Percentiles rank a stretch among this genome's conserved stretches.
These are phyloP conservation scores for Lachnellula subtilissima DNA, from an alignment of 2,329 filamentous ascomycete genomes.

Conservation along the genomic window DNA sequence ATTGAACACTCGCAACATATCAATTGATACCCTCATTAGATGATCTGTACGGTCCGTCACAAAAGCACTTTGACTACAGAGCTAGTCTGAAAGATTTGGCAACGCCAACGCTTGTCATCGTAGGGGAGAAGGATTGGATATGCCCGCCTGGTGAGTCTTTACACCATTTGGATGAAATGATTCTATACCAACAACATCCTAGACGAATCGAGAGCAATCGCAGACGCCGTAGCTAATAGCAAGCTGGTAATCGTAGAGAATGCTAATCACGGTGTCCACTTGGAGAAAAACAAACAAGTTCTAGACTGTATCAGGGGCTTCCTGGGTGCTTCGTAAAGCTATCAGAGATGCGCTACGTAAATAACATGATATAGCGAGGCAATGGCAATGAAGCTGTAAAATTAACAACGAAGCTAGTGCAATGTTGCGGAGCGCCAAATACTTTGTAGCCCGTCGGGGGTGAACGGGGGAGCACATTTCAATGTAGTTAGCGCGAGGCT, in stretches of 20 bases:
- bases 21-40: slow-evolving; percentile 20
- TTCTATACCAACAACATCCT: background rate
- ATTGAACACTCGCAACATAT: too few relatives aligned
- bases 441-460: too few relatives aligned
- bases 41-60: slow-evolving; percentile 32
- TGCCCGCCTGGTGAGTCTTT: slow-evolving; percentile 32
- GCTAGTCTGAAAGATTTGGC: slow-evolving; percentile 28
- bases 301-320: slow-evolving; percentile 11
- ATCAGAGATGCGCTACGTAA: too few relatives aligned
- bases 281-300: slow-evolving; percentile 33
- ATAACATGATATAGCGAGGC: too few relatives aligned
- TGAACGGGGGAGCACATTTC: too few relatives aligned
- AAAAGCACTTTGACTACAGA: slow-evolving; percentile 38
- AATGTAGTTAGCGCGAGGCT: too few relatives aligned
- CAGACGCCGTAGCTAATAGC: slow-evolving; percentile 25
- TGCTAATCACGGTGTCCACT: slow-evolving; percentile 36
- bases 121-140: slow-evolving; percentile 38
- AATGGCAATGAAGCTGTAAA: too few relatives aligned
- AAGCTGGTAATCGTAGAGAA: slow-evolving; percentile 28
- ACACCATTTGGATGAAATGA: background rate
- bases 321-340: background rate
- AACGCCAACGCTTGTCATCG: slow-evolving; percentile 35
- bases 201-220: slow-evolving; percentile 33
- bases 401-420: too few relatives aligned
- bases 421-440: too few relatives aligned